These are phyloP conservation scores for Albatrellus sp. DNA, from an alignment of 1,284 basidiomycete genomes.

Conservation along the genomic window DNA sequence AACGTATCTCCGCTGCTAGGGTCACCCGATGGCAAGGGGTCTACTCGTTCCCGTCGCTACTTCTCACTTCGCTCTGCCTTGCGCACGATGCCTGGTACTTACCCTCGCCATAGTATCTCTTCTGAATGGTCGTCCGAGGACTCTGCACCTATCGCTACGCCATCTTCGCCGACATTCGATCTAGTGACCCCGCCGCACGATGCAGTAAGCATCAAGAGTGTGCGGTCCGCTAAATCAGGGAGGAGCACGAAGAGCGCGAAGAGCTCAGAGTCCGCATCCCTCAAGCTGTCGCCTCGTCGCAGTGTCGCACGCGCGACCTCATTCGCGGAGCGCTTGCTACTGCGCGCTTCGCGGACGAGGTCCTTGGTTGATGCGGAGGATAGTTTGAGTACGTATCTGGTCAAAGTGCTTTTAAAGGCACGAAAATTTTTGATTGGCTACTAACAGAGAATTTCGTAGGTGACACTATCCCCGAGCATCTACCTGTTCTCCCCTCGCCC, in stretches of 20 bases:
- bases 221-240: constrained; percentile 6
- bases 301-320: constrained; percentile 19
- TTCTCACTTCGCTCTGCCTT: constrained; percentile 17
- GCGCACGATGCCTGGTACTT: constrained; percentile 15
- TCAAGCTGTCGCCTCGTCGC: constrained; percentile 10
- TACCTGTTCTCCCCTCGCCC: constrained; percentile 6
- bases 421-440: neutral
- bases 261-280: constrained; percentile 2
- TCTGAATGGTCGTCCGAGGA: constrained; percentile 22
- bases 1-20: constrained; percentile 7
- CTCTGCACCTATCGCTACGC: constrained; percentile 18
- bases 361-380: constrained; percentile 11
- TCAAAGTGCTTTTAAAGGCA: neutral
- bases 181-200: constrained; percentile 10
- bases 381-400: constrained; percentile 1
- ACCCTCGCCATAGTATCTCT: constrained; percentile 19
- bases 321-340: constrained; percentile 19
- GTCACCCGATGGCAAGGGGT: constrained; percentile 14
- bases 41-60: constrained; percentile 16
- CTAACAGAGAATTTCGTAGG: neutral
- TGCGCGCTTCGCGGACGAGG: constrained; percentile 16
- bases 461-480: constrained; percentile 4
- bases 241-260: constrained; percentile 10
- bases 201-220: constrained; percentile 9
- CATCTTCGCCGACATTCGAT: constrained; percentile 19